phyloP scores from a whole-genome alignment of 805 yeast genomes.

The Candida ortonii region DNA sequence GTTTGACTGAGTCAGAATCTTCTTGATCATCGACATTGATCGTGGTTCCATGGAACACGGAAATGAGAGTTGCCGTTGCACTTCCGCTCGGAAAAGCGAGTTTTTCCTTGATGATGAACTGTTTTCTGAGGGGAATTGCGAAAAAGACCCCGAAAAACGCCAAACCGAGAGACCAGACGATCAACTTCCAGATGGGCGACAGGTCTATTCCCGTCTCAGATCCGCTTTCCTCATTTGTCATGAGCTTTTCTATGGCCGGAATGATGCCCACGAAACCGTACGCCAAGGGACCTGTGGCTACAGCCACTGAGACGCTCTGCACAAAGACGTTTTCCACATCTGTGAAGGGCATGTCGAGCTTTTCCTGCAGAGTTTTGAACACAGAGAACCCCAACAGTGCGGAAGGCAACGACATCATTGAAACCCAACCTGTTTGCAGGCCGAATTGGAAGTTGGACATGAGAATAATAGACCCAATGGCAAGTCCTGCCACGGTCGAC shows the following conservation, averaged over 20 bases:
- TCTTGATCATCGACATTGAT: constrained; percentile 35
- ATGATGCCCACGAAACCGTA: constrained; percentile 93
- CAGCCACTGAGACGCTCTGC: constrained; percentile 93
- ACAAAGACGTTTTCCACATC: constrained; percentile 94
- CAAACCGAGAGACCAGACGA: constrained; percentile 81
- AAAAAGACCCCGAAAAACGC: constrained; percentile 95
- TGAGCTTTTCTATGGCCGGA: constrained; percentile 90
- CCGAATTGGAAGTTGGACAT: constrained; percentile 95
- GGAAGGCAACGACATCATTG: constrained; percentile 97
- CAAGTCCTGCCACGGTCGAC: constrained; percentile 70
- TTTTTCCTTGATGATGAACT: constrained; percentile 83
- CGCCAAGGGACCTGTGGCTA: constrained; percentile 95
- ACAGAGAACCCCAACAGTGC: constrained; percentile 84
- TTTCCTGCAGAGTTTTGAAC: constrained; percentile 54
- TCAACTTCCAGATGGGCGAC: constrained; percentile 45
- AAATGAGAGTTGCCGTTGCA: constrained; percentile 91
- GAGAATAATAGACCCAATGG: constrained; percentile 83
- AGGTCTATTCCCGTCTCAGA: constrained; percentile 38
- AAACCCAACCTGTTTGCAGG: constrained; percentile 97
- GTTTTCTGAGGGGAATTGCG: constrained; percentile 83
- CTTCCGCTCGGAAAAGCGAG: constrained; percentile 92
- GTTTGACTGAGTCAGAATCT: no score
- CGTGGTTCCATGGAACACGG: constrained; percentile 77
- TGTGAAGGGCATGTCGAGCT: constrained; percentile 48
- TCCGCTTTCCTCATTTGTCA: constrained; percentile 78